phyloP scores from a whole-genome alignment of 495 filamentous ascomycete species.

The Aspergillus baeticus region DNA sequence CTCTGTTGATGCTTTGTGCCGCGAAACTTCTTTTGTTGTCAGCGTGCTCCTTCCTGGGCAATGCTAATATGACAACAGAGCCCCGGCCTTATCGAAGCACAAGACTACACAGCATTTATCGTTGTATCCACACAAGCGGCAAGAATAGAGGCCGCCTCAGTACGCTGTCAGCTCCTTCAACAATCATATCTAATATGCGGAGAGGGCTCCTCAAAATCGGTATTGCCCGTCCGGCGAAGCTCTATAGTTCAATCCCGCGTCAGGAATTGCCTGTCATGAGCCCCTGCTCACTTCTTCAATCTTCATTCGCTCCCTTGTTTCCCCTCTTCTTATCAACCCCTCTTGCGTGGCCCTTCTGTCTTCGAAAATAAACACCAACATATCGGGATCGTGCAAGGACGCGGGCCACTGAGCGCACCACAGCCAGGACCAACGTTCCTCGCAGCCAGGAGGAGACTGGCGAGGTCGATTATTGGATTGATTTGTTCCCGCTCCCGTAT shows the following conservation, averaged over 20 bases:
- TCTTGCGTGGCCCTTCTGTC: not conserved
- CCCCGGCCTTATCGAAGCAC: too few species aligned
- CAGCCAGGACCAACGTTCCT: not conserved
- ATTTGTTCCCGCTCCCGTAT: not conserved
- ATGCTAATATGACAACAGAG: too few species aligned
- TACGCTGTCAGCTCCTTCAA: too few species aligned
- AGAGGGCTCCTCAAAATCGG: too few species aligned
- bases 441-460: not conserved
- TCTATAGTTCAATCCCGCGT: not conserved
- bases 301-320: not conserved
- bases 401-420: not conserved
- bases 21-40: not conserved
- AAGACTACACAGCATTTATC: too few species aligned
- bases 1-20: not conserved
- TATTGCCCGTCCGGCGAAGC: too few species aligned
- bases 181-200: too few species aligned
- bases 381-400: not conserved
- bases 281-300: not conserved
- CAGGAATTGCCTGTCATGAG: not conserved
- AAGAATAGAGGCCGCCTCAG: too few species aligned
- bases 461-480: slow-evolving; percentile 1
- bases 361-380: not conserved
- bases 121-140: too few species aligned
- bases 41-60: too few species aligned
- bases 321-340: not conserved